Conservation (phyloP, 768 basidiomycete species). For the Termitomyces heimii region DNA sequence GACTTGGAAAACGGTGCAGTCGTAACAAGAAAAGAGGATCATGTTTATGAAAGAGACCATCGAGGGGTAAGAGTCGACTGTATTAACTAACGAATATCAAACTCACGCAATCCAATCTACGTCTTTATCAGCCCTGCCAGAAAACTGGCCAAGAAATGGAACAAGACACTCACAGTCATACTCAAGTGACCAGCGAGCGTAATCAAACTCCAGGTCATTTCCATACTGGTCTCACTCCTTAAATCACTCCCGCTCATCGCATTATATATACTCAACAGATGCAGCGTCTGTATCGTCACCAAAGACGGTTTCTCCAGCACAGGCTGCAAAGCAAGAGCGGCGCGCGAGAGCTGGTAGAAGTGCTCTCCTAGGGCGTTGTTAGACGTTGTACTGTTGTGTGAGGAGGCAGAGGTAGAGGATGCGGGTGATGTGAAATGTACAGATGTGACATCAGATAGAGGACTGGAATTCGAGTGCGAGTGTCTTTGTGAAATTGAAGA, state of each 20-base stretch:
- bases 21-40: background rate
- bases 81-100: background rate
- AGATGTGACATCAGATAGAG: background rate
- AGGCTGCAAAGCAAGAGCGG: conserved; percentile 60
- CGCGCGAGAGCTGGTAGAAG: conserved; percentile 58
- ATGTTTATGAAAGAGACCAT: background rate
- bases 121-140: background rate
- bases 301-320: conserved; percentile 68
- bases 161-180: conserved; percentile 45
- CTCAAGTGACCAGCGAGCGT: conserved; percentile 61
- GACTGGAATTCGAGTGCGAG: background rate
- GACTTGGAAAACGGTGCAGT: background rate
- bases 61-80: background rate
- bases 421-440: background rate
- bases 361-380: conserved; percentile 46
- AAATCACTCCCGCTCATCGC: conserved; percentile 64
- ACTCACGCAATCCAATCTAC: conserved; percentile 66
- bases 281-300: conserved; percentile 64
- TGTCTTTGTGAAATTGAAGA: background rate
- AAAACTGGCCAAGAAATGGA: background rate
- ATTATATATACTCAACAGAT: conserved; percentile 64
- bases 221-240: conserved; percentile 61
- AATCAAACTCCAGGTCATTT: conserved; percentile 64
- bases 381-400: background rate
- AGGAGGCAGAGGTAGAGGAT: background rate